Base-by-base conservation (phyloP, 805 yeast genomes). In the Candida michaelii region DNA sequence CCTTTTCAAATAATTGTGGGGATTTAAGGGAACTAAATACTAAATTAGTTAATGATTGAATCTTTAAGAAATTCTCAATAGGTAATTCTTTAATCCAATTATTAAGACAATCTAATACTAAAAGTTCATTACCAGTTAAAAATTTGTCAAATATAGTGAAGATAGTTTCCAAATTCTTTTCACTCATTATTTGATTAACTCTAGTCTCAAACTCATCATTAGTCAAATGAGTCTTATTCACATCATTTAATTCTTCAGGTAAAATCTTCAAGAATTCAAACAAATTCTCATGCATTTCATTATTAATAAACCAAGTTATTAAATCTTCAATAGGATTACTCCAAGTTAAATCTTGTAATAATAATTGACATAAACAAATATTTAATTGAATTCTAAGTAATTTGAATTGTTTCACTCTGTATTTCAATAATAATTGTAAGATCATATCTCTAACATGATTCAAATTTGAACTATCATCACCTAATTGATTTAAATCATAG, bases 21-120 rank as follows among this genome's bases (percentile, higher is more conserved):
- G 84, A 62, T 1, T 87, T 79, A 34, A 71, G 54, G 7, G 71
- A 60, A 38, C 73, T 74, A 60, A 90, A 86, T 21, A 90, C 77
- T 46, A 89, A 66, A 6, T 76, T 69, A 17, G 89, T 79, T 31
- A 93, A 66, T 1, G 93, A 77, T 14, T 80, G 71, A 36, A 80
- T 72, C 8, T 77, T 64, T 32, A 91, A 63, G n/a, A 93, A 67
- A 36, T 79, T 74, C 40, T 79, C 82, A 19, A 91, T 73, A 3
- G 91, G 86, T 37, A 89, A 79, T 60, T 95, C 99, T 48, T 75
- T 76, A 46, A 93, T 82, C 99, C 99, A 93, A 15, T 95, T 85
- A 52, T 83, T 82, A 44, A 95, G 68, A 63, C 96, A 85, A 48
- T 81, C 83, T 44, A 91, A 72, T 5, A 89, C 72, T 54, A 46